phyloP scores from a whole-genome alignment of 2,329 filamentous ascomycete genomes.

The Botryotinia calthae region DNA sequence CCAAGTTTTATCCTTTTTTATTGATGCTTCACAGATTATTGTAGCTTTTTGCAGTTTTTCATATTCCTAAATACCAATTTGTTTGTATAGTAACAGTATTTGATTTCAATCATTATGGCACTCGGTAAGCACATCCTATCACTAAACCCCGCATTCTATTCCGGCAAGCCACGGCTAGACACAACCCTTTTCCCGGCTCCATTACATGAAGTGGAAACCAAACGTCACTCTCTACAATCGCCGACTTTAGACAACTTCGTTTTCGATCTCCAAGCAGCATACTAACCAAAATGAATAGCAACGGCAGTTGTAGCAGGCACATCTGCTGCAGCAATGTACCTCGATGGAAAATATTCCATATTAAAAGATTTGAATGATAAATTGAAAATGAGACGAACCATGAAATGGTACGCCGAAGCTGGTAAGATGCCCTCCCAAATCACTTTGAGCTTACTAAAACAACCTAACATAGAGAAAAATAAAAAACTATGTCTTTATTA shows the following conservation, averaged over 20 bases:
- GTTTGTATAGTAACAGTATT: not conserved
- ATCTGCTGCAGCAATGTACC: conserved; percentile 53
- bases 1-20: not conserved
- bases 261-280: not conserved
- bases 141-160: not conserved
- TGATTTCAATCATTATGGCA: not conserved
- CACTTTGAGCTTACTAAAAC: not conserved
- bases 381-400: conserved; percentile 43
- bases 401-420: conserved; percentile 48
- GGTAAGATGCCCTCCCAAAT: conserved; percentile 41
- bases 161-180: not conserved
- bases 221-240: not conserved
- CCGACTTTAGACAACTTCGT: not conserved
- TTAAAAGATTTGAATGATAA: conserved; percentile 56
- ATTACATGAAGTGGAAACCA: not conserved
- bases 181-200: not conserved
- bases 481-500: conserved; percentile 62
- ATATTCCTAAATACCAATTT: not conserved
- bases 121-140: not conserved
- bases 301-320: conserved; percentile 38
- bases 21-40: not conserved
- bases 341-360: conserved; percentile 69
- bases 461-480: conserved; percentile 38
- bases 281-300: conserved; percentile 21
- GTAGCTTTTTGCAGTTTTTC: not conserved